Base-by-base conservation (phyloP, 768 basidiomycete genomes). In the Daedaleopsis nitida region DNA sequence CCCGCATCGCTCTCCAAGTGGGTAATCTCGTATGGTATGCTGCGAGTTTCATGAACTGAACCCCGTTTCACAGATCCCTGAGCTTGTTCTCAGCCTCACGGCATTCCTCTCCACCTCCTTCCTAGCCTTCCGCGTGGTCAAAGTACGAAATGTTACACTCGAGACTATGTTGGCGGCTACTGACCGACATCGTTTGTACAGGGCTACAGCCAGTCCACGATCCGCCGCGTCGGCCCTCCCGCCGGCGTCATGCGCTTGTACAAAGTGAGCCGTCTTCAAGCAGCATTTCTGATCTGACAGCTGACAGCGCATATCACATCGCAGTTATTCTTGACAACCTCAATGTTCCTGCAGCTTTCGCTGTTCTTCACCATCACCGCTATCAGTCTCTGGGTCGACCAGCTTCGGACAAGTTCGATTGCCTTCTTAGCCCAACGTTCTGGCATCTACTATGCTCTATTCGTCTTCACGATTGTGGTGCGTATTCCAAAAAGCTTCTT, bases 351-450 rank as follows among this genome's bases (percentile, higher is more conserved):
- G 1, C 85, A 86, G 64, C 70, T 88, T 12, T 81, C 81, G 53
- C 74, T 78, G 2, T 86, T 84, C 69, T 75, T 83, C 49, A 74
- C 85, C 19, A 65, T 82, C 6, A 75, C 80, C 1, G 77, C 79
- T 7, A 80, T 81, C 70, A 78, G 78, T 35, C 78, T 87, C 8
- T 87, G 86, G 85, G 70, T 82, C 37, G 81, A 85, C 66, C 76
- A 84, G 52, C 75, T 87, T 27, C 59, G 79, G 35, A 78, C 80
- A 54, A 81, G 83, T 7, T 71, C 77, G 14, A 79, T 87, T 48
- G 71, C 67, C 2, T 35, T 62, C 0, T 76, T 86, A 10, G 81
- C 82, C 0, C 56, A 54, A 2, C 80, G 82, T 53, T 79, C 75
- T 0, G 13, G 34, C 0, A 43, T 78, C 3, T 86, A 86, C 63